phyloP scores from a whole-genome alignment of 2,329 filamentous ascomycete genomes.

The Aspergillus sclerotialis region DNA sequence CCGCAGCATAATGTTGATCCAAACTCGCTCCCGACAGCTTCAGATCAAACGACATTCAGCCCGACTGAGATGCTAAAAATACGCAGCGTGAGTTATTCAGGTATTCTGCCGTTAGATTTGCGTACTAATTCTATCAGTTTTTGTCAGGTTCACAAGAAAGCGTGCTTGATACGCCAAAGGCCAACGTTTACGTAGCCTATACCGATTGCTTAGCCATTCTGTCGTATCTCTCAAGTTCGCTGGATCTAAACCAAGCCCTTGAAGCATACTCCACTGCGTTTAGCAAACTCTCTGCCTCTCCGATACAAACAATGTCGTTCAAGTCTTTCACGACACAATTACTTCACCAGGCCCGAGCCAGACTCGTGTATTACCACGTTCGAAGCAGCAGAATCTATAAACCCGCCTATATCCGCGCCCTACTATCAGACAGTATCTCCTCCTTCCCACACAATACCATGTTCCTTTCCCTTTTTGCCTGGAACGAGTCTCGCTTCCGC shows the following conservation, averaged over 20 bases:
- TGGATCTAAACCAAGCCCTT: conserved; percentile 30
- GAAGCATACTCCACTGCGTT: conserved; percentile 37
- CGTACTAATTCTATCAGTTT: conserved; percentile 47
- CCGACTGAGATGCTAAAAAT: conserved; percentile 31
- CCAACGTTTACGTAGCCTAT: conserved; percentile 46
- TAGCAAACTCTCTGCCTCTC: conserved; percentile 34
- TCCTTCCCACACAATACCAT: conserved; percentile 70
- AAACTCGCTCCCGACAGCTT: conserved; percentile 12
- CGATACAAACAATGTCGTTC: conserved; percentile 28
- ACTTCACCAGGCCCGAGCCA: conserved; percentile 61
- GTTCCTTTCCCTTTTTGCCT: conserved; percentile 66
- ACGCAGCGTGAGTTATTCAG: conserved; percentile 28
- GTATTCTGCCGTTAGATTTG: conserved; percentile 3
- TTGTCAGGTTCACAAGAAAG: conserved; percentile 51
- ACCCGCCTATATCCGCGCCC: conserved; percentile 56
- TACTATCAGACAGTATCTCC: conserved; percentile 54
- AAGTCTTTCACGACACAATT: conserved; percentile 46
- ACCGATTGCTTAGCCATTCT: conserved; percentile 60
- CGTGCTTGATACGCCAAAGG: conserved; percentile 45
- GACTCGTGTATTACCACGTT: conserved; percentile 61
- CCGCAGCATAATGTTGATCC: conserved; percentile 29
- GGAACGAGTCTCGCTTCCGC: conserved; percentile 64
- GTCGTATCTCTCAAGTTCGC: conserved; percentile 52
- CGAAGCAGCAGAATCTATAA: conserved; percentile 58
- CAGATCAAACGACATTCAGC: conserved; percentile 13